These are phyloP conservation scores for Anisodus tanguticus DNA, from an alignment of 257 asterid species.

Conservation along the genomic window DNA sequence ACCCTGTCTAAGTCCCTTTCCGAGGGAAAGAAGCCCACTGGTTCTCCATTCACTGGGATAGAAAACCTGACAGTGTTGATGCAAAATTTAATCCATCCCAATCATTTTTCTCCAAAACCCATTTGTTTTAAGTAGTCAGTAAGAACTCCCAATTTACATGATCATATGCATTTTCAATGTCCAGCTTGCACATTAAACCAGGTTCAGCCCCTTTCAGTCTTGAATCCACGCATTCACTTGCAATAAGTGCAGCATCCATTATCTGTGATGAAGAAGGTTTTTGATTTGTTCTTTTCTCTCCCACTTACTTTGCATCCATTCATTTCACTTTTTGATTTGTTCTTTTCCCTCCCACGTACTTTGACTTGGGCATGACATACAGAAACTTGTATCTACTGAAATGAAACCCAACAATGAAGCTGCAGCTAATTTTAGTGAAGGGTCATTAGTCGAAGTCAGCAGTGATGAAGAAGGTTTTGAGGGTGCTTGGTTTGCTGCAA, in stretches of 20 bases:
- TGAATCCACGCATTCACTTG: too few species aligned
- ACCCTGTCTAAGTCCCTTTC: too few species aligned
- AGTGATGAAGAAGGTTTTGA: constrained; percentile 64
- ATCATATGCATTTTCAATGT: too few species aligned
- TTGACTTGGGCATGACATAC: constrained; percentile 35
- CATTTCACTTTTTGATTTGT: neutral
- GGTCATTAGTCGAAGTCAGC: constrained; percentile 61
- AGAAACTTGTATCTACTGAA: constrained; percentile 38
- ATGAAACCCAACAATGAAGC: constrained; percentile 32
- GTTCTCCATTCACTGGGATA: too few species aligned
- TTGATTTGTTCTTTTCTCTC: neutral
- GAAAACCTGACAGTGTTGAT: too few species aligned
- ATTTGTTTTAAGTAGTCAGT: too few species aligned
- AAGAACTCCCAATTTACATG: too few species aligned
- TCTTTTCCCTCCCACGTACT: constrained; percentile 28
- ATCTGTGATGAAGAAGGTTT: neutral
- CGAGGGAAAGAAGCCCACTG: too few species aligned
- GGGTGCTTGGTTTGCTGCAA: constrained; percentile 74
- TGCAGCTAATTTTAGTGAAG: constrained; percentile 43
- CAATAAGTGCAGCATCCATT: neutral
- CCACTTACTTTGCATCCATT: neutral
- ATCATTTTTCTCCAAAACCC: too few species aligned
- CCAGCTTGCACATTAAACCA: too few species aligned
- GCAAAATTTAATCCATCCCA: too few species aligned
- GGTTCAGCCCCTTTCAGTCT: too few species aligned